phyloP scores from a whole-genome alignment of 768 basidiomycete genomes.

The Leucogyrophana mollusca region DNA sequence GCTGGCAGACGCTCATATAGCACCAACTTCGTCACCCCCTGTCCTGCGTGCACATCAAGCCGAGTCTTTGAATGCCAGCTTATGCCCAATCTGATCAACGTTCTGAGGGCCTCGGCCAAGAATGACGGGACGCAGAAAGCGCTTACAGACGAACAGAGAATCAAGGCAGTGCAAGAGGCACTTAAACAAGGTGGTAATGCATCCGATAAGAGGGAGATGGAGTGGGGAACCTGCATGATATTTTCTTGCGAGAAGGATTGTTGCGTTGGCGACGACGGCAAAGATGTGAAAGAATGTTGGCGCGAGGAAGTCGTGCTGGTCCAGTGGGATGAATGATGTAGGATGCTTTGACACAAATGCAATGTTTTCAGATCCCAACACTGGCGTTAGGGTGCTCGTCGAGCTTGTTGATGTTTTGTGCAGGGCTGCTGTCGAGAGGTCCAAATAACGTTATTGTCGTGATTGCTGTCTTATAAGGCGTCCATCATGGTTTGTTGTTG shows the following conservation, averaged over 20 bases:
- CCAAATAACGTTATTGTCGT: conserved; percentile 23
- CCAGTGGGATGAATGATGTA: conserved; percentile 66
- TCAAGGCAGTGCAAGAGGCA: conserved; percentile 54
- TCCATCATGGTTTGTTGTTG: conserved; percentile 16
- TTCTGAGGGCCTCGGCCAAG: conserved; percentile 43
- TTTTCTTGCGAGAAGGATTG: conserved; percentile 89
- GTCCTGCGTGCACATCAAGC: conserved; percentile 61
- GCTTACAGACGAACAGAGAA: conserved; percentile 66
- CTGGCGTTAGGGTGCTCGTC: not conserved
- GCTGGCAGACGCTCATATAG: conserved; percentile 52
- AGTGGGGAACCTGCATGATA: conserved; percentile 91
- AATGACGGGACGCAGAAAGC: conserved; percentile 28
- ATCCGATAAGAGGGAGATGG: conserved; percentile 67
- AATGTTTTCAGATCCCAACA: not conserved
- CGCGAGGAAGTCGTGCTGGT: conserved; percentile 73
- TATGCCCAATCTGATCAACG: conserved; percentile 90
- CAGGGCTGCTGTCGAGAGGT: not conserved
- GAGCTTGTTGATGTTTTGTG: not conserved
- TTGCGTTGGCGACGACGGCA: conserved; percentile 43
- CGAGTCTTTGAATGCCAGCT: conserved; percentile 92
- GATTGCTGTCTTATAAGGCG: conserved; percentile 8
- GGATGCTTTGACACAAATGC: not conserved
- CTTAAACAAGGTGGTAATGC: conserved; percentile 43
- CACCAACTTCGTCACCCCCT: conserved; percentile 54
- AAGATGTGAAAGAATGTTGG: conserved; percentile 50